Evolutionary conservation across 257 asterid species (phyloP).

Genomic region (Jasminum sambac): DNA sequence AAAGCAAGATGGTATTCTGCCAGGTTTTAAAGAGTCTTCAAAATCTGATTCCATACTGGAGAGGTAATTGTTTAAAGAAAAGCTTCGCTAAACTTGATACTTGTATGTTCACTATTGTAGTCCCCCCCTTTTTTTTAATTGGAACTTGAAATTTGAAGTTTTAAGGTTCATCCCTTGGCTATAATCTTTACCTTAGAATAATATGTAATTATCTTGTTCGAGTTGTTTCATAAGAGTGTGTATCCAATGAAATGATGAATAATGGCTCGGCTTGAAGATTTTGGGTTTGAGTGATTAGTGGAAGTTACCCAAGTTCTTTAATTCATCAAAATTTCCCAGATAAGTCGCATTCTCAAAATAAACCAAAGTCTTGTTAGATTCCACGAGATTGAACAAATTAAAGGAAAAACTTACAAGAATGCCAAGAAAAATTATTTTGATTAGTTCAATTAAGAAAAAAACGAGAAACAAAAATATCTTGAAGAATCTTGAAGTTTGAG

Average conservation of each 20-base stretch:
- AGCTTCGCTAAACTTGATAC: conserved; percentile 11
- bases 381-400: too few species aligned
- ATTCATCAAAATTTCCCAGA: too few species aligned
- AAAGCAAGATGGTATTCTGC: conserved; percentile 57
- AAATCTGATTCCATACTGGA: conserved; percentile 54
- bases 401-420: too few species aligned
- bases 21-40: conserved; percentile 79
- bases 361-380: too few species aligned
- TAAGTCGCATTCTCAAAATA: too few species aligned
- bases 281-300: neutral
- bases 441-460: too few species aligned
- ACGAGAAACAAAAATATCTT: too few species aligned
- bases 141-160: conserved; percentile 3
- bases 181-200: neutral
- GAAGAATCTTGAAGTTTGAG: too few species aligned
- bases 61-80: conserved; percentile 52
- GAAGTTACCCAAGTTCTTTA: neutral
- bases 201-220: neutral
- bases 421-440: too few species aligned
- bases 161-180: neutral
- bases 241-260: neutral
- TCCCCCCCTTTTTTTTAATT: neutral
- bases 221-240: neutral
- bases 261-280: neutral
- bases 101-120: neutral